Evolutionary conservation across 2,329 filamentous ascomycete genomes (phyloP), one percentile per base, ranked within the genome.

Genomic region (Neofusicoccum laricinum): DNA sequence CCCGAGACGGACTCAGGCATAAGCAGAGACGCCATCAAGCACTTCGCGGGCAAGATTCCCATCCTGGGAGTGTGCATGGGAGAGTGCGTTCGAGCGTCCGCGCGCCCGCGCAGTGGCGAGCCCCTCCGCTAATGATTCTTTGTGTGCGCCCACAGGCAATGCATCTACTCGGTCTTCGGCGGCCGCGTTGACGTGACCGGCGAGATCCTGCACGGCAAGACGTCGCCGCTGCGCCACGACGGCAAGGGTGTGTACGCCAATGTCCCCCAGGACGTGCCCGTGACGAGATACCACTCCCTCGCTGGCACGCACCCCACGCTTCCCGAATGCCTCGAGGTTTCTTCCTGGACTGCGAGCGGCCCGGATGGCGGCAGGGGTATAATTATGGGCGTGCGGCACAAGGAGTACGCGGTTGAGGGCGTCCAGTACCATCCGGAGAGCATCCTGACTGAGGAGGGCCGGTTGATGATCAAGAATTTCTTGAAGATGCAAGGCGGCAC

Each of bases 1-100:
- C 95, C 95, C 45, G 84, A 86, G 69, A 93, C 88, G 53, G 96
- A 99, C 79, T 93, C 95, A 19, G 96, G 95, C 64, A 87, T 99
- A 72, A 97, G 93, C 78, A 92, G 92, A 74, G 92, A 92, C 78
- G 93, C 92, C 46, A 97, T 99, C 73, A 84, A 88, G 71, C 84
- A 97, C 77, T 99, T 98, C 77, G 88, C 90, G 34, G 95, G 95
- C 69, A 98, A 97, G 79, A 91, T 99, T 55, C 95, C 95, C 11
- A 88, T 99, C 14, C 86, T 99, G 61, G 95, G 95, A n/a, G 95
- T 99, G 34, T 99, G 95, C 75, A 98, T 99, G 94, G 95, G 95
- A 70, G 90, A 97, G 88, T 91, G 78, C 83, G 88, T 85, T 30
- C 25, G 25, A n/a, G 57, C 41, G 36, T 53, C 48, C 38, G 36